Conservation (phyloP, 371 early-diverging fungal species). For the Umbelopsis sp. region DNA sequence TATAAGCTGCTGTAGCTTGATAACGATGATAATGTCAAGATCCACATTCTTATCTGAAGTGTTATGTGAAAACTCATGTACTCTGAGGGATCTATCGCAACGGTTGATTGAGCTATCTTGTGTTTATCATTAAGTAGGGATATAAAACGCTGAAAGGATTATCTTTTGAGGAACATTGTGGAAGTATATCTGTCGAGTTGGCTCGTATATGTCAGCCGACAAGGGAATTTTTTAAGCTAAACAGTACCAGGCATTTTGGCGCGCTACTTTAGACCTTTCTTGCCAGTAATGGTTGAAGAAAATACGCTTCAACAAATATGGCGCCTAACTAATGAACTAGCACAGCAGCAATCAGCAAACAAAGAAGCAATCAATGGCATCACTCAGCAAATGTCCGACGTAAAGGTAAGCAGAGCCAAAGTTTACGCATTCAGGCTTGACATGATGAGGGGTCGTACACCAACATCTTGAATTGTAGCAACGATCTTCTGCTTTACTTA, state of each 20-base stretch:
- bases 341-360: slow-evolving; percentile 7
- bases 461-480: neutral
- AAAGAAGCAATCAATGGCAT: slow-evolving; percentile 5
- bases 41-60: too few species aligned
- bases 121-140: too few species aligned
- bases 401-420: neutral
- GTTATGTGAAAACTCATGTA: too few species aligned
- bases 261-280: neutral
- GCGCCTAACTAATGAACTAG: slow-evolving; percentile 9
- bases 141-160: too few species aligned
- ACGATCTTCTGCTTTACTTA: slow-evolving; percentile 14
- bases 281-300: slow-evolving; percentile 11
- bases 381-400: slow-evolving; percentile 12
- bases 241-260: neutral
- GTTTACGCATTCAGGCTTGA: too few species aligned
- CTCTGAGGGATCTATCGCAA: too few species aligned
- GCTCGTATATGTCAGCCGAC: too few species aligned
- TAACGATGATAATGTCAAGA: too few species aligned
- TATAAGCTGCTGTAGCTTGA: too few species aligned
- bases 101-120: too few species aligned
- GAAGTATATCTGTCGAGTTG: too few species aligned
- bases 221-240: neutral
- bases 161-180: too few species aligned
- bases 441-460: neutral
- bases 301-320: slow-evolving; percentile 12